Evolutionary conservation across 2,329 filamentous ascomycete species (phyloP).

Genomic region (Botrytis fabae): DNA sequence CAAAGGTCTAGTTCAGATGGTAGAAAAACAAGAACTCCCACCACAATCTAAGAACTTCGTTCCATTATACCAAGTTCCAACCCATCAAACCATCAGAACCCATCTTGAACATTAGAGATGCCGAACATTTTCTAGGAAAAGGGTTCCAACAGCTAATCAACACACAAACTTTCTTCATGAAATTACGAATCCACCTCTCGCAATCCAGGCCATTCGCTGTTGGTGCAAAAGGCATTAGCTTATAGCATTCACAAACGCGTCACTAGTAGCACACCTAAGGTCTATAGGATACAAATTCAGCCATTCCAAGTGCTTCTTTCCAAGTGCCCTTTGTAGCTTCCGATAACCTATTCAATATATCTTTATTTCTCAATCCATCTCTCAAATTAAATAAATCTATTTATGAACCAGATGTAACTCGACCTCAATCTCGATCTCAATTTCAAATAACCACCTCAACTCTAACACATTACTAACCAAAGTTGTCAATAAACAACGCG

Average conservation of each 20-base stretch:
- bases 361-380: background rate
- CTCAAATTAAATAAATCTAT: background rate
- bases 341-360: background rate
- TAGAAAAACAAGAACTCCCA: background rate
- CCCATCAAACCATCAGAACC: background rate
- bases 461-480: background rate
- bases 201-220: accelerated
- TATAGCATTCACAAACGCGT: background rate
- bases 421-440: too few relatives aligned
- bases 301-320: background rate
- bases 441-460: too few relatives aligned
- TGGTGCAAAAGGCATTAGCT: accelerated
- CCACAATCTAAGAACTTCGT: background rate
- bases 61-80: background rate
- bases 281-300: background rate
- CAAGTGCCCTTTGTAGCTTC: background rate
- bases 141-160: background rate
- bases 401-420: background rate
- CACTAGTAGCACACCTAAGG: background rate
- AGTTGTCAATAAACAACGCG: background rate
- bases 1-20: background rate
- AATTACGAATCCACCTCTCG: background rate
- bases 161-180: background rate
- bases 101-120: background rate
- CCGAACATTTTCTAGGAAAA: background rate